phyloP scores from a whole-genome alignment of 1,139 yeast genomes.

The Geotrichum aggregatum region DNA sequence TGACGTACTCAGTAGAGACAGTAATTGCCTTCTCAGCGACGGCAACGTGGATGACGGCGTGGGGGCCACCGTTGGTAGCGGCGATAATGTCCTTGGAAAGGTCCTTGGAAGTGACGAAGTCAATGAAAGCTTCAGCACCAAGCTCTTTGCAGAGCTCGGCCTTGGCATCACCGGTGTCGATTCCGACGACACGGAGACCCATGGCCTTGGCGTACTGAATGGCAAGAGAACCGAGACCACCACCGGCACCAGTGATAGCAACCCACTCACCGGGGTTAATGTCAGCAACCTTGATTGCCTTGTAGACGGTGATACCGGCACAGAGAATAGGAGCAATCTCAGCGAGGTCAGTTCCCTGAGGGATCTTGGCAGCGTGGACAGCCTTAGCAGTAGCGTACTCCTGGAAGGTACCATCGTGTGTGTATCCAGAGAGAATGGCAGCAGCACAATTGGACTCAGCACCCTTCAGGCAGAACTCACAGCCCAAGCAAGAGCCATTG shows the following conservation, averaged over 20 bases:
- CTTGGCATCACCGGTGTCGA: slow-evolving; percentile 62
- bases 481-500: slow-evolving; percentile 66
- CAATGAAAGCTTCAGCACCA: slow-evolving; percentile 62
- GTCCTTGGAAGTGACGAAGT: slow-evolving; percentile 45
- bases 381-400: slow-evolving; percentile 73
- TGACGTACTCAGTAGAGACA: slow-evolving; percentile 58
- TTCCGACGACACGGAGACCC: slow-evolving; percentile 62
- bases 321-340: slow-evolving; percentile 60
- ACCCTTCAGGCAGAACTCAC: slow-evolving; percentile 67
- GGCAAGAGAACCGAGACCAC: slow-evolving; percentile 68
- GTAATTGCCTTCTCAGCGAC: slow-evolving; percentile 61
- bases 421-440: slow-evolving; percentile 63
- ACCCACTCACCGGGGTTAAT: slow-evolving; percentile 63
- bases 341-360: slow-evolving; percentile 60
- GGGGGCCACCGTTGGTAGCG: slow-evolving; percentile 63
- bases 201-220: slow-evolving; percentile 66
- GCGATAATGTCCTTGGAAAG: slow-evolving; percentile 46
- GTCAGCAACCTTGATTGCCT: slow-evolving; percentile 61
- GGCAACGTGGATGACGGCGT: slow-evolving; percentile 65
- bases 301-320: slow-evolving; percentile 70
- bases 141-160: slow-evolving; percentile 47
- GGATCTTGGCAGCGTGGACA: slow-evolving; percentile 67
- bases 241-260: slow-evolving; percentile 66
- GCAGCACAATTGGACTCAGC: slow-evolving; percentile 62
- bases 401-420: slow-evolving; percentile 70